Base-by-base conservation (phyloP, 331 rosid genomes). In the Quercus lobata region DNA sequence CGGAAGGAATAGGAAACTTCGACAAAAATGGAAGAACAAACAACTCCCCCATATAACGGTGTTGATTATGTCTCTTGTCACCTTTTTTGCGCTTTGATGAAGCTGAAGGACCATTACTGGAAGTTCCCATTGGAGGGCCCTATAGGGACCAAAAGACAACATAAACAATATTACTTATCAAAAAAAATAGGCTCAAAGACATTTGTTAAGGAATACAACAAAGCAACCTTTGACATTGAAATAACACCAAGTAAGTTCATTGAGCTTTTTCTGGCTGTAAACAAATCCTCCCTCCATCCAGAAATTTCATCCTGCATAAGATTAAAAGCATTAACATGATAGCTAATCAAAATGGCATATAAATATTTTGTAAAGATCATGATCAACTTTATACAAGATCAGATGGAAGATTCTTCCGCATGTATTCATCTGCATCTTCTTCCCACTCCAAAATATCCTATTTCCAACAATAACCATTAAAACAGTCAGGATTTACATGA, bases 221-320 rank as follows among this genome's bases (percentile, higher is more conserved):
- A 55, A 87, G 41, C 74, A 80, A 93, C 97, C 97, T 90, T 94
- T 83, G 94, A 94, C 88, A 90, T 78, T 68, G 98, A 88, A 75
- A 94, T 88, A 62, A 92, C 94, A 77, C 97, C 96, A 78, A 94
- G 94, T 76, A 94, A 87, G 85, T 94, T 94, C 32, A 80, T 86
- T 75, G 97, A 94, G 83, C 98, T 92, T 87, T 94, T 94, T 75
- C 98, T 90, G 85, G 98, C 92, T 19, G 97, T 94, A 89, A 86
- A 94, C 60, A 90, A 88, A 83, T 94, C 96, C 74, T 89, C 98
- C 84, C 94, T 92, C 98, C 96, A 94, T 63, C 93, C 98, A 74
- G 91, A 89, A 78, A 92, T 77, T 87, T 89, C 97, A 54, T 90
- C 97, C 98, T 94, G 79, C 55, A 81, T 24, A 73, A 27, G 37